Evolutionary conservation across 176 grass and related monocot genomes (phyloP).

Genomic region (Sorghum bicolor): Sorghum_bicolor_NCBIv3 NC_012872.2:3339001-3339500

Average conservation of each 20-base stretch:
- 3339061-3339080: not conserved
- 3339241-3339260: constrained; percentile 48
- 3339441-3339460: constrained; percentile 87
- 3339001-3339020: not conserved
- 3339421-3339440: constrained; percentile 73
- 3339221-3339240: not conserved
- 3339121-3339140: not conserved
- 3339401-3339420: constrained; percentile 69
- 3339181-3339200: not conserved
- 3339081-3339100: not conserved
- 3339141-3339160: not conserved
- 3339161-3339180: not conserved
- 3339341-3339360: constrained; percentile 90
- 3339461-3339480: constrained; percentile 22
- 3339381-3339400: constrained; percentile 84
- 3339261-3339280: constrained; percentile 68
- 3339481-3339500: constrained; percentile 2
- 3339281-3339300: constrained; percentile 51
- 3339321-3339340: constrained; percentile 76
- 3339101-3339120: not conserved
- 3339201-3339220: not conserved
- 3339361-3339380: constrained; percentile 86
- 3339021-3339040: not conserved
- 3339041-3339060: not conserved
- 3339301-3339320: constrained; percentile 70